These are phyloP conservation scores for Sergeia podlipaevii DNA, from an alignment of 208 protist genomes.

Conservation along the genomic window DNA sequence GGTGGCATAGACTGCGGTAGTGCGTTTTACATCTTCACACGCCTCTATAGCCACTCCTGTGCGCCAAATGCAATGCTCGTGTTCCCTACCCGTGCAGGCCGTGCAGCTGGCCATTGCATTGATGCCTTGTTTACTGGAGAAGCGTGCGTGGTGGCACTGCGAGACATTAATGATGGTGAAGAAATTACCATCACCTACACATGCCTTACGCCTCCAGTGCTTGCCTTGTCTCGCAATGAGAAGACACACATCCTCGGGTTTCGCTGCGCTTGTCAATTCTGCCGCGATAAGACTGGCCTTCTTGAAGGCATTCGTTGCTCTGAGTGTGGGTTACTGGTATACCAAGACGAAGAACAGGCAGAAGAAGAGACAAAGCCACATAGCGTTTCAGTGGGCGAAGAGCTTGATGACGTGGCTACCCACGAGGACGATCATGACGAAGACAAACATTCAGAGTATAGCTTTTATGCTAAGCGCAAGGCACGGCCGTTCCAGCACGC, in stretches of 20 bases:
- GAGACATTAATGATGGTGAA: conserved; percentile 53
- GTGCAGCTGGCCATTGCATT: not conserved
- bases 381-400: too few species aligned
- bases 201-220: conserved; percentile 24
- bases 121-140: not conserved
- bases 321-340: conserved; percentile 41
- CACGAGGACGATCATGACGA: too few species aligned
- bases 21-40: conserved; percentile 26
- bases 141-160: conserved; percentile 36
- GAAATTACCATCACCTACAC: conserved; percentile 71
- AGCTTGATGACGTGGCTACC: too few species aligned
- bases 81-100: conserved; percentile 2
- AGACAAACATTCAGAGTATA: too few species aligned
- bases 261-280: conserved; percentile 43
- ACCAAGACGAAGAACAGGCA: conserved; percentile 6
- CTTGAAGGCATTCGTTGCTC: conserved; percentile 51
- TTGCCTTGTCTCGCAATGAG: conserved; percentile 12
- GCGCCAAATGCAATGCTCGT: conserved; percentile 50
- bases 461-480: too few species aligned
- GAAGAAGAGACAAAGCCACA: too few species aligned
- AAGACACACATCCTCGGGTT: conserved; percentile 30
- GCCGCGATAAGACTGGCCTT: conserved; percentile 23
- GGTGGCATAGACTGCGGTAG: not conserved
- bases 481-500: too few species aligned
- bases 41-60: conserved; percentile 62